phyloP scores from a whole-genome alignment of 2,329 filamentous ascomycete species.

The Aspergillus sp. region DNA sequence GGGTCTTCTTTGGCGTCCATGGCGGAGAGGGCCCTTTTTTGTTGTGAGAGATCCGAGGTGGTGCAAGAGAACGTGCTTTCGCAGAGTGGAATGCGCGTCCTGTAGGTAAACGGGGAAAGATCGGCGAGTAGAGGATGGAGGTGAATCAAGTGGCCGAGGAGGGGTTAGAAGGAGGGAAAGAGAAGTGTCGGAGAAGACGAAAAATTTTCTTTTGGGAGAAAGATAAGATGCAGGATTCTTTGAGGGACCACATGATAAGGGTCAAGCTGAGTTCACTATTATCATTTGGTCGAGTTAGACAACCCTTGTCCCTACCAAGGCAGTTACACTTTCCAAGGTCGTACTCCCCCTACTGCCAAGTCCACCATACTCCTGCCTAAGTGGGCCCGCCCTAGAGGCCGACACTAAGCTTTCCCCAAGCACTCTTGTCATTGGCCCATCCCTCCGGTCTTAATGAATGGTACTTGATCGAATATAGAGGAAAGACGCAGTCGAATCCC shows the following conservation, averaged over 20 bases:
- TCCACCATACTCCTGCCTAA: not conserved
- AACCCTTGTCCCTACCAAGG: not conserved
- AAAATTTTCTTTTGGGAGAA: not conserved
- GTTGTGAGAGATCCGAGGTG: not conserved
- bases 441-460: too few species aligned
- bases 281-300: too few species aligned
- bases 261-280: not conserved
- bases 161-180: not conserved
- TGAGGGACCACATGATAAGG: not conserved
- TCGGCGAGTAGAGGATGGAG: not conserved
- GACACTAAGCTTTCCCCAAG: not conserved
- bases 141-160: not conserved
- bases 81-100: too few species aligned
- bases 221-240: not conserved
- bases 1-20: conserved; percentile 1
- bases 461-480: too few species aligned
- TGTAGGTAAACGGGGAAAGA: too few species aligned
- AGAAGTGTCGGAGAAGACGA: not conserved
- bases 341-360: not conserved
- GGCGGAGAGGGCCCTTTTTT: not conserved
- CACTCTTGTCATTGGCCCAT: not conserved
- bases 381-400: not conserved
- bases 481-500: too few species aligned
- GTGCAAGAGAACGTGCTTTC: too few species aligned
- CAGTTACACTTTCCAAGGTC: not conserved